A percentile compares a stretch with the other conserved stretches of the same genome.
These are phyloP conservation scores for Westerdykella aurantiaca DNA, from an alignment of 2,329 filamentous ascomycete species.

Conservation along the genomic window DNA sequence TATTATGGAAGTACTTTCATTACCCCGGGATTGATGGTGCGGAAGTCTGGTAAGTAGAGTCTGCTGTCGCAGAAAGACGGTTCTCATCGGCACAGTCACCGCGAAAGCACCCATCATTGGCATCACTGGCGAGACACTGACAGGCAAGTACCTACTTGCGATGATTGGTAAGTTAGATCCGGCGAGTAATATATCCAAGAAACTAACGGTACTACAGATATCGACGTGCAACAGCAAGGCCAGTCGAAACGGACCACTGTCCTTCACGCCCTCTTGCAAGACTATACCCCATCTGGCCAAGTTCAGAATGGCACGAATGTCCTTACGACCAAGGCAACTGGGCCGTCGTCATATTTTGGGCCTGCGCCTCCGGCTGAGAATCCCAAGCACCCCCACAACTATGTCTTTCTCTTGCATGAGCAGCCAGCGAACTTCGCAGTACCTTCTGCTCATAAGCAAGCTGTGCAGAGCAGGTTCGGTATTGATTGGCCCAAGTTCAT, in stretches of 20 bases:
- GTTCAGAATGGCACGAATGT: conserved; percentile 19
- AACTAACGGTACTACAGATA: conserved; percentile 4
- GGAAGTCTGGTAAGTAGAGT: conserved; percentile 20
- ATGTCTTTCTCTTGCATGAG: conserved; percentile 26
- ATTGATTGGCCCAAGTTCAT: conserved; percentile 12
- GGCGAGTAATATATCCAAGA: not conserved
- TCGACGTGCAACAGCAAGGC: conserved; percentile 8
- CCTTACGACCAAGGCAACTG: conserved; percentile 24
- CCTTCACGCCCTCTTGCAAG: conserved; percentile 26
- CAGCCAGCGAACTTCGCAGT: conserved; percentile 21
- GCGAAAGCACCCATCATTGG: conserved; percentile 20
- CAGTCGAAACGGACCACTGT: conserved; percentile 14
- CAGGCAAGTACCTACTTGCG: conserved; percentile 24
- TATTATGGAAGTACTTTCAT: conserved; percentile 28
- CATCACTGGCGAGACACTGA: conserved; percentile 16
- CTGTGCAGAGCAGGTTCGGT: conserved; percentile 7
- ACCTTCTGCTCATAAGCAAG: conserved; percentile 5
- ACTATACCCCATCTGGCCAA: conserved; percentile 17
- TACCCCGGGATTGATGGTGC: conserved; percentile 22
- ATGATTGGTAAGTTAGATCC: conserved; percentile 21
- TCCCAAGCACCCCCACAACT: conserved; percentile 26
- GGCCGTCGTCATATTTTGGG: conserved; percentile 25
- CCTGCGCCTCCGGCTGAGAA: conserved; percentile 26
- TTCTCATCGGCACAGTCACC: conserved; percentile 8
- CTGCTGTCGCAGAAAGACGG: not conserved